Conservation (phyloP, 768 basidiomycete genomes). For the Rubroboletus pulcherrimus region DNA sequence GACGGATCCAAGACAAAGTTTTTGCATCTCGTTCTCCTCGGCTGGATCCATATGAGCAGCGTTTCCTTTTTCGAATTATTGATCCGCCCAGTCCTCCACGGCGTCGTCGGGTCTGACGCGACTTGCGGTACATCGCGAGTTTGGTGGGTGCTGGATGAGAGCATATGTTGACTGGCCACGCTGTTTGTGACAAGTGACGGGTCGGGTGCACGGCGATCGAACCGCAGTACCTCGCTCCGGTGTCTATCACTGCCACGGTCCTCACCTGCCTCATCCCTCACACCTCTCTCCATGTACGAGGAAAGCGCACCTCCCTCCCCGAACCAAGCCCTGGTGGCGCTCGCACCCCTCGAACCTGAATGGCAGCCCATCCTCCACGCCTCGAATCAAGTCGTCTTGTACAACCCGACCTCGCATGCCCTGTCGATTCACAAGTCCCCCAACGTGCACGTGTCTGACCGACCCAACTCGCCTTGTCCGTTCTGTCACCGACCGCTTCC, state of each 20-base stretch:
- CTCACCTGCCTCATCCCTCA: not conserved
- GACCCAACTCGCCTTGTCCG: conserved; percentile 48
- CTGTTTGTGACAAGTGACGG: not conserved
- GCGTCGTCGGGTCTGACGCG: not conserved
- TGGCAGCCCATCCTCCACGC: conserved; percentile 82
- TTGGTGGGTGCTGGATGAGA: not conserved
- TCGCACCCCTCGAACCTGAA: conserved; percentile 30
- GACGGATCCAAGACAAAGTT: not conserved
- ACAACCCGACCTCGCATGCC: conserved; percentile 83
- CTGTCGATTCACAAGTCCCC: conserved; percentile 54
- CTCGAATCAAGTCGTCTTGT: conserved; percentile 85
- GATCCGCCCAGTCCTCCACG: no score
- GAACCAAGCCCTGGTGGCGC: conserved; percentile 27
- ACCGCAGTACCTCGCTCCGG: not conserved
- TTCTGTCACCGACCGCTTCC: conserved; percentile 68
- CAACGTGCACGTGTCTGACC: conserved; percentile 19
- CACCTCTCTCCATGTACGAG: conserved; percentile 23
- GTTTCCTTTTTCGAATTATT: not conserved
- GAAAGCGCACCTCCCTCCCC: conserved; percentile 33
- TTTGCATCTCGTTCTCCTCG: not conserved
- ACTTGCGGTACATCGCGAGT: not conserved
- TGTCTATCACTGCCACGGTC: not conserved
- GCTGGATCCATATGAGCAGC: not conserved
- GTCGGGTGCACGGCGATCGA: conserved; percentile 1
- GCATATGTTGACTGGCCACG: not conserved